Evolutionary conservation across 2,329 filamentous ascomycete species (phyloP), one percentile per base, ranked within the genome.

Genomic region (Stemphylium vesicarium): DNA sequence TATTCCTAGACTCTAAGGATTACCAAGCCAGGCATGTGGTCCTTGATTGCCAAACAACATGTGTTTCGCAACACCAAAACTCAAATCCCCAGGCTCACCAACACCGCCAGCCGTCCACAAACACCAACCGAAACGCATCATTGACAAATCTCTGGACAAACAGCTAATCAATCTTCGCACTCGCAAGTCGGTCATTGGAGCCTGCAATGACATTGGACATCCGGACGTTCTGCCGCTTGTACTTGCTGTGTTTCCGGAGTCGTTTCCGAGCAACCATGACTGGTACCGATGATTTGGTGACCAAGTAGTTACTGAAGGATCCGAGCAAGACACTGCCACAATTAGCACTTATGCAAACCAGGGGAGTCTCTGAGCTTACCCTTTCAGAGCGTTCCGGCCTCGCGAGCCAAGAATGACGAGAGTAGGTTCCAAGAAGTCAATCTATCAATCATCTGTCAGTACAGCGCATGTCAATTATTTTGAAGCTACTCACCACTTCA

Each of bases 181-280:
- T 86, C 55, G 87, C 86, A 38, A 94, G 80, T 66, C 84, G 83
- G 45, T 86, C 84, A 47, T 82, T 83, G 10, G 90, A 88, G 56
- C 88, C 89, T 61, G 83, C 85, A 50, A 96, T 82, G 65, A 96
- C 94, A 76, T 96, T 96, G 59, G 91, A 88, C 61, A 95, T 85
- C 55, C 87, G 86, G 56, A 91, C 79, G 38, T 87, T 85, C 15
- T 86, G 83, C 57, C 85, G 85, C 76, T 89, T 90, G 74, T 89
- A 90, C 73, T 94, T 93, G 73, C 86, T 88, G 78, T 96, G 90
- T 76, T 96, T 96, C 43, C 90, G 84, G 38, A 97, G 82, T 53
- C 91, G 89, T 80, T 96, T 97, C 55, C 95, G 84, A 7, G 95
- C 95, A 32, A 98, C 95, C 95, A 99, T 99, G 56, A 99, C 95